Base-by-base conservation (phyloP, 2,329 filamentous ascomycete species). In the Colletotrichum trifolii region DNA sequence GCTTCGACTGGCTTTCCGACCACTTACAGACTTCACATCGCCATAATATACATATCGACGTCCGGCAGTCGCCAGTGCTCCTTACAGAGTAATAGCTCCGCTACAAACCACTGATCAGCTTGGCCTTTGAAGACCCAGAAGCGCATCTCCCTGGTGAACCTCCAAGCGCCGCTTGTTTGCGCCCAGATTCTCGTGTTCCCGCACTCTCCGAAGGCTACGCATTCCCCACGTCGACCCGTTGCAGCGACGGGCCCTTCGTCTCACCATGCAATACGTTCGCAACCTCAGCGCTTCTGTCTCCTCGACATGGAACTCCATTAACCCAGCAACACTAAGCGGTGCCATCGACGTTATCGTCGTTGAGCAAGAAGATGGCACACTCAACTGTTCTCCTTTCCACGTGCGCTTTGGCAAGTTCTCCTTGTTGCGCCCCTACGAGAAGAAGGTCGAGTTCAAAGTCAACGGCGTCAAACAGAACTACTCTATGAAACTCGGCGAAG, bases 361-460 rank as follows among this genome's bases (percentile, higher is more conserved):
- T 64, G 94, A 99, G 79, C 94, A 96, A 71, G 93, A 95, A 75
- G 96, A 99, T 85, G 96, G 93, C 81, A 84, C 82, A 45, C 85
- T 98, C 63, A 89, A 91, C 69, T 99, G 96, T 81, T 98, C 95
- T 35, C 96, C 96, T 54, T 99, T 99, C 79, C 96, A 99, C 78
- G 96, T 99, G 70, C 94, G 96, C 73, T 99, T 99, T 78, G 96
- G 96, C 78, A 99, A 99, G 81, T 98, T 98, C 82, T 97, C 95
- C 66, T 85, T 99, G 43, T 82, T 99, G 73, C 91, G 96, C 25
- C 96, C 96, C 0, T 97, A 90, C 66, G 96, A 99, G 79, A 99
- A 99, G 82, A 99, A 98, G 87, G 96, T 99, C 73, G 94, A 98
- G 79, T 99, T 99, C 81, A 87, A 87, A 72, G 94, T 99, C 85